Conservation (phyloP, 805 yeast genomes). For the Yueomyces sp. region DNA sequence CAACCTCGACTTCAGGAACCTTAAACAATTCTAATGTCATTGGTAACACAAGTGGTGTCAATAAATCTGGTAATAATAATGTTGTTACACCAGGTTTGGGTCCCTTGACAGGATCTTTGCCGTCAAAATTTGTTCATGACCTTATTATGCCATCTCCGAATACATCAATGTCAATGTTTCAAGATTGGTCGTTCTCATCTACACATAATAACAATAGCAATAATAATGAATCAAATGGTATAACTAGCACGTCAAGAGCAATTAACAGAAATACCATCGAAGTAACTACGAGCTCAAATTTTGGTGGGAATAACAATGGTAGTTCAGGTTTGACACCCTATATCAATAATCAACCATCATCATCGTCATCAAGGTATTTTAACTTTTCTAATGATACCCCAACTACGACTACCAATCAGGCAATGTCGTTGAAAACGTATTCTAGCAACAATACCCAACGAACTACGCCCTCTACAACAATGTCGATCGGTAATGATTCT, state of each 20-base stretch:
- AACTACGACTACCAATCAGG: constrained; percentile 4
- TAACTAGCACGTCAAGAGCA: neutral
- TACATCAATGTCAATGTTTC: constrained; percentile 20
- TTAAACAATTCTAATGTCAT: neutral
- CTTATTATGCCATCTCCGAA: constrained; percentile 22
- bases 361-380: constrained; percentile 16
- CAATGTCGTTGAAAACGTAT: too few relatives aligned
- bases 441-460: too few relatives aligned
- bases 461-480: too few relatives aligned
- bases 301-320: constrained; percentile 6
- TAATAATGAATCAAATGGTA: neutral
- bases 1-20: neutral
- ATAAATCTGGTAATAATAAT: constrained; percentile 6
- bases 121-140: constrained; percentile 24
- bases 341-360: constrained; percentile 13
- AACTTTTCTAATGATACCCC: constrained; percentile 15
- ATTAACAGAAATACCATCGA: neutral
- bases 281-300: neutral
- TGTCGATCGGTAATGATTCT: too few relatives aligned
- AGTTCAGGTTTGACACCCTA: constrained; percentile 22
- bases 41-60: constrained; percentile 17
- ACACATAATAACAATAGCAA: neutral
- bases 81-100: constrained; percentile 4
- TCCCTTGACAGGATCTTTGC: constrained; percentile 18
- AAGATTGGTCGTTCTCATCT: constrained; percentile 18